phyloP scores from a whole-genome alignment of 305 asterid genomes.

The Lippia alba region DNA sequence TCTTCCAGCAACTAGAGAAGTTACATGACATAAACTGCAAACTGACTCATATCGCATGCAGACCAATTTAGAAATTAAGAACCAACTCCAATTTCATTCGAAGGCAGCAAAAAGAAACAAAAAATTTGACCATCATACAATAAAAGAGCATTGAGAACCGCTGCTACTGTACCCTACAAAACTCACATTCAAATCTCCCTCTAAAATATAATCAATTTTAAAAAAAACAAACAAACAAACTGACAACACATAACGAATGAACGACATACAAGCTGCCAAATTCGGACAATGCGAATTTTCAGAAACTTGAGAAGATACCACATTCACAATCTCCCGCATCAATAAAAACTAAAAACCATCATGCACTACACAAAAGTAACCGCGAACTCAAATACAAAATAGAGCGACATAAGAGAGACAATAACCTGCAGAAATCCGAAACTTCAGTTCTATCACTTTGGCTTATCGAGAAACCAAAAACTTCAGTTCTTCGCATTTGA shows the following conservation, averaged over 20 bases:
- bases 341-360: background rate
- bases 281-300: constrained; percentile 7
- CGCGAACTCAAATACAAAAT: background rate
- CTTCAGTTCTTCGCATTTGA: constrained; percentile 7
- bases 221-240: background rate
- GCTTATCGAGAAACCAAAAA: too few species aligned
- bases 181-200: constrained; percentile 14
- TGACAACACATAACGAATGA: background rate
- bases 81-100: too few species aligned
- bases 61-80: too few species aligned
- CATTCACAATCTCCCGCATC: constrained; percentile 3
- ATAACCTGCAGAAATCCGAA: constrained; percentile 16
- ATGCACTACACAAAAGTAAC: background rate
- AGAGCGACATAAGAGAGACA: background rate
- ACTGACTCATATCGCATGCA: constrained; percentile 3
- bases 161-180: too few species aligned
- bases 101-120: too few species aligned
- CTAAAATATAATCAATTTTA: constrained; percentile 28
- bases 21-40: constrained; percentile 2
- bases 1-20: constrained; percentile 12
- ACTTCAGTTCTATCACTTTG: constrained; percentile 10
- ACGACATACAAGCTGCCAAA: background rate
- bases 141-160: too few species aligned
- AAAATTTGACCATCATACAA: too few species aligned
- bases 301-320: background rate